Conservation (phyloP, 2,329 filamentous ascomycete species). For the Fusarium pseudocircinatum region DNA sequence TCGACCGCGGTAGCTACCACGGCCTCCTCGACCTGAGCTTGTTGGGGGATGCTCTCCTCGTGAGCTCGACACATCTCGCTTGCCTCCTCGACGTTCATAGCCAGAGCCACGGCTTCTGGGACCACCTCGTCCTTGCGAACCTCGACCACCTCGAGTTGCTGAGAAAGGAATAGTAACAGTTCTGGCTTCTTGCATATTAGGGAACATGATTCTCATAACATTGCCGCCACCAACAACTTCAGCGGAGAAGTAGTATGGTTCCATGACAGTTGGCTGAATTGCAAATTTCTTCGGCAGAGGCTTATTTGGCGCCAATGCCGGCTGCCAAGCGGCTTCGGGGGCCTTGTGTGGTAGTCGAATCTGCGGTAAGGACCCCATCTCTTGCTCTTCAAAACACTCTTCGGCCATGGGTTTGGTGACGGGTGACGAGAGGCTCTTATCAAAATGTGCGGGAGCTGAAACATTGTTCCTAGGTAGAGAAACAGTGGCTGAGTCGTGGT, state of each 20-base stretch:
- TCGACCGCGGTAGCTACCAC: conserved; percentile 53
- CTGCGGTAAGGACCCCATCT: conserved; percentile 79
- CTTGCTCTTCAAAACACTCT: conserved; percentile 82
- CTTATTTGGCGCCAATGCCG: conserved; percentile 64
- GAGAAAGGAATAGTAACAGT: conserved; percentile 52
- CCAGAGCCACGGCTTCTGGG: conserved; percentile 46
- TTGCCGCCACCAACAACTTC: conserved; percentile 49
- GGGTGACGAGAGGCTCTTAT: conserved; percentile 55
- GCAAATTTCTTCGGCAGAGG: conserved; percentile 63
- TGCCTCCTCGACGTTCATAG: conserved; percentile 46
- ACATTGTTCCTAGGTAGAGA: conserved; percentile 63
- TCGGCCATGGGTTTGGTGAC: conserved; percentile 77
- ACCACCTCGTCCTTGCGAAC: conserved; percentile 38
- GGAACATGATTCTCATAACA: conserved; percentile 53
- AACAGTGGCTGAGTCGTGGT: conserved; percentile 70
- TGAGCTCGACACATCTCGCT: conserved; percentile 47
- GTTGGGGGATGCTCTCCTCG: conserved; percentile 41
- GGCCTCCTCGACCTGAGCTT: conserved; percentile 47
- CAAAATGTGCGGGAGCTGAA: conserved; percentile 36
- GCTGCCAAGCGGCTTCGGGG: conserved; percentile 71
- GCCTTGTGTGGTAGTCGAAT: conserved; percentile 72
- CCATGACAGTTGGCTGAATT: conserved; percentile 51
- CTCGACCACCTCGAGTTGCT: conserved; percentile 46
- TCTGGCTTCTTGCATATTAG: conserved; percentile 53
- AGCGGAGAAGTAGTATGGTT: conserved; percentile 48